These are phyloP conservation scores for Heterococcus sp. DNA, from an alignment of 108 stramenopile genomes.

Conservation along the genomic window DNA sequence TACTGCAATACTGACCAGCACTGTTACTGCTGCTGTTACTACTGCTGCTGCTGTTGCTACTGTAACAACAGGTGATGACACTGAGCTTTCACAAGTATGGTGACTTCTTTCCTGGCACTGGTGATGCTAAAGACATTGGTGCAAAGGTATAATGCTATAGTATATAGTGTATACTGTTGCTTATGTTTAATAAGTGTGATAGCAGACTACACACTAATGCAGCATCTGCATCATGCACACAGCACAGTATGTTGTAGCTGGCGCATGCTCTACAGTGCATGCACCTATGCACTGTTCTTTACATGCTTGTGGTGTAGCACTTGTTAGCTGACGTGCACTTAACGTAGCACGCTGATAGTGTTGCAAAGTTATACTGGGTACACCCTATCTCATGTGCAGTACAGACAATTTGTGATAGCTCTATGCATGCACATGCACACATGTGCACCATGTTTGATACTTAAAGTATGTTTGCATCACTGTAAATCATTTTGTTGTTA, in stretches of 20 bases:
- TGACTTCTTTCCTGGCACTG: constrained; percentile 98
- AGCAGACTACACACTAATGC: background rate
- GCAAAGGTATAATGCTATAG: constrained; percentile 60
- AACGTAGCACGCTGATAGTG: too few species aligned
- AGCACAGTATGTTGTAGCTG: too few species aligned
- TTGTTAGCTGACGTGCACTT: too few species aligned
- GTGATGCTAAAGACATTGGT: constrained; percentile 91
- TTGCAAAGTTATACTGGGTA: background rate
- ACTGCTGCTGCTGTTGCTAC: background rate
- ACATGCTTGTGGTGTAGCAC: too few species aligned
- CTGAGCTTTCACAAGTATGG: constrained; percentile 98
- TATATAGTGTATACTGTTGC: background rate
- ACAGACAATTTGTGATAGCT: too few species aligned
- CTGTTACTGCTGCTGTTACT: background rate
- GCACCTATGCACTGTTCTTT: too few species aligned
- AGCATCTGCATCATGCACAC: too few species aligned
- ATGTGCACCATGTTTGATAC: background rate
- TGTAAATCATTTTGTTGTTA: background rate
- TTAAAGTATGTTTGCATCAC: background rate
- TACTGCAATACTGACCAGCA: background rate
- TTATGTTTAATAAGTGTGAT: constrained; percentile 1
- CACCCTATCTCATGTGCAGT: too few species aligned
- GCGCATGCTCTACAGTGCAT: too few species aligned
- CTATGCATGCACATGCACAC: too few species aligned
- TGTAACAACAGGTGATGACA: constrained; percentile 94